phyloP scores from a whole-genome alignment of 306 rosid species.

The Macrotyloma uniflorum region DNA sequence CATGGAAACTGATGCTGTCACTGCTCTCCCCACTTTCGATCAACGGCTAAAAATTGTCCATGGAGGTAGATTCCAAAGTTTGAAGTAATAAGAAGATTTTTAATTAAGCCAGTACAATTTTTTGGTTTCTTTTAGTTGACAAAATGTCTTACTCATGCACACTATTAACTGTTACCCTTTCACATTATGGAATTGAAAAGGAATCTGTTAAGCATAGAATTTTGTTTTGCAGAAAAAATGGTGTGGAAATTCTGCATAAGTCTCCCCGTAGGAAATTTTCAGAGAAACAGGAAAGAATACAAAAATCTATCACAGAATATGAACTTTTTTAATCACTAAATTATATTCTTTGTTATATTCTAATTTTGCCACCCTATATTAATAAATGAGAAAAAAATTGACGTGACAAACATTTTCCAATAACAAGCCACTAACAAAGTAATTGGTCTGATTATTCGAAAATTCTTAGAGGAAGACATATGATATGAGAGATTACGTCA shows the following conservation, averaged over 20 bases:
- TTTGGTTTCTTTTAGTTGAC: background rate
- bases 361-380: background rate
- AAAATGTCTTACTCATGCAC: conserved; percentile 24
- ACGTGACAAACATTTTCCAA: background rate
- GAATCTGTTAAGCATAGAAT: background rate
- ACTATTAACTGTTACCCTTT: conserved; percentile 31
- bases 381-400: background rate
- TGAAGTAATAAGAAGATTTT: background rate
- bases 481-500: background rate
- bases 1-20: background rate
- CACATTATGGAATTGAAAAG: background rate
- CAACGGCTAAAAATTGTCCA: background rate
- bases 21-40: background rate
- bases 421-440: background rate
- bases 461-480: background rate
- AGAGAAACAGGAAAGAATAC: too few species aligned
- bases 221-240: too few species aligned
- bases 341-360: background rate
- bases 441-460: background rate
- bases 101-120: background rate
- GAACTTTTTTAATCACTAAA: background rate
- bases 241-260: too few species aligned
- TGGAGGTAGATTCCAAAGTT: background rate
- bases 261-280: too few species aligned
- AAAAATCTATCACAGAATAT: too few species aligned